A percentile compares a stretch with the other conserved stretches of the same genome.
These are phyloP conservation scores for Cyanodermella asteris DNA, from an alignment of 2,329 filamentous ascomycete species.

Conservation along the genomic window DNA sequence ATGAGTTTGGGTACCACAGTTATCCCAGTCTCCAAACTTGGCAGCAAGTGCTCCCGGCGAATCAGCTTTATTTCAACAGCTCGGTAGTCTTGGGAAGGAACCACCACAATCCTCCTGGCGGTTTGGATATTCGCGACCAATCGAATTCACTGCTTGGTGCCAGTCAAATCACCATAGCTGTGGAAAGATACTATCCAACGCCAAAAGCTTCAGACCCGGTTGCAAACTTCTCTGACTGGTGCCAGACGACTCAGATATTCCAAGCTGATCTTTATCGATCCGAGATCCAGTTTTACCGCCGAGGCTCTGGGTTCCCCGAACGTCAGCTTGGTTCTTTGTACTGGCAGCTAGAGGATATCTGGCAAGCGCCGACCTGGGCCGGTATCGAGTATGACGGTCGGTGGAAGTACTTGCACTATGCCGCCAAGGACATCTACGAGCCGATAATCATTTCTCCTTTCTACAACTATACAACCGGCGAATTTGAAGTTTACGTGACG, in stretches of 20 bases:
- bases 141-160: conserved; percentile 18
- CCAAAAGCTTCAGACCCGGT: conserved; percentile 30
- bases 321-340: conserved; percentile 38
- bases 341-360: conserved; percentile 45
- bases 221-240: conserved; percentile 41
- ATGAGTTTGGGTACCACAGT: conserved; percentile 41
- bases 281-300: conserved; percentile 39
- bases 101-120: conserved; percentile 34
- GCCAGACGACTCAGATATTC: conserved; percentile 39
- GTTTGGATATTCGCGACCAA: conserved; percentile 25
- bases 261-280: conserved; percentile 40
- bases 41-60: conserved; percentile 28
- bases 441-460: conserved; percentile 37
- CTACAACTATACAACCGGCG: conserved; percentile 27
- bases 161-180: conserved; percentile 36
- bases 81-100: conserved; percentile 33
- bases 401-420: conserved; percentile 41
- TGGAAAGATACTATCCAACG: conserved; percentile 33
- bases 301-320: conserved; percentile 34
- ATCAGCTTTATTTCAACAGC: conserved; percentile 36
- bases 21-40: conserved; percentile 40
- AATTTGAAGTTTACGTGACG: conserved; percentile 31
- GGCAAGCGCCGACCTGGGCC: conserved; percentile 42
- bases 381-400: conserved; percentile 39
- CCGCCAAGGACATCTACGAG: conserved; percentile 34